Conservation (phyloP, 352 stramenopile species). For the Phytophthora hibernalis region DNA sequence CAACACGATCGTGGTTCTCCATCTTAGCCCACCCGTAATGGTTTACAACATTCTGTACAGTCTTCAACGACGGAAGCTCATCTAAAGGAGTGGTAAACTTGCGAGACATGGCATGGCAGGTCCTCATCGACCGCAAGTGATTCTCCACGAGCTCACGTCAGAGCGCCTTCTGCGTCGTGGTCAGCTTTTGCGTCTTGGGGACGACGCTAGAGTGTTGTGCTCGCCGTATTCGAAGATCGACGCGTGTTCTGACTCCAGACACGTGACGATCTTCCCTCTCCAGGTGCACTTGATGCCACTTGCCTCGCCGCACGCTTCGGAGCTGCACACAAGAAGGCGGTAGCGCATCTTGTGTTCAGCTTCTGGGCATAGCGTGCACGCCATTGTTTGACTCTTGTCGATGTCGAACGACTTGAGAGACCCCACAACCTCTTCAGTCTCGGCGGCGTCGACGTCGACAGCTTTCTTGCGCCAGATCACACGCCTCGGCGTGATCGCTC, state of each 20-base stretch:
- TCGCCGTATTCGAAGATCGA: too few relatives aligned
- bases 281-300: neutral
- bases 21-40: too few relatives aligned
- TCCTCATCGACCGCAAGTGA: too few relatives aligned
- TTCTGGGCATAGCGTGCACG: neutral
- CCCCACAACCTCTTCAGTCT: neutral
- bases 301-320: neutral
- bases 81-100: too few relatives aligned
- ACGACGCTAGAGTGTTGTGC: neutral
- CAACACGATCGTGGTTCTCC: neutral
- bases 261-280: neutral
- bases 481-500: neutral
- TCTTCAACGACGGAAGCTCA: too few relatives aligned
- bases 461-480: neutral
- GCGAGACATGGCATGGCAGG: too few relatives aligned
- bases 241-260: too few relatives aligned
- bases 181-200: neutral
- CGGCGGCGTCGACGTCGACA: conserved; percentile 1
- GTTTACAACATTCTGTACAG: too few relatives aligned
- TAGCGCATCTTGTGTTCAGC: neutral
- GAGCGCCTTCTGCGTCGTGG: too few relatives aligned
- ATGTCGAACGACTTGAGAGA: neutral
- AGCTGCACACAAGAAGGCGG: neutral
- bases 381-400: too few relatives aligned
- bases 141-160: too few relatives aligned